Base-by-base conservation (phyloP, 192 early-diverging fungal genomes). In the Lobosporangium transversale region DNA sequence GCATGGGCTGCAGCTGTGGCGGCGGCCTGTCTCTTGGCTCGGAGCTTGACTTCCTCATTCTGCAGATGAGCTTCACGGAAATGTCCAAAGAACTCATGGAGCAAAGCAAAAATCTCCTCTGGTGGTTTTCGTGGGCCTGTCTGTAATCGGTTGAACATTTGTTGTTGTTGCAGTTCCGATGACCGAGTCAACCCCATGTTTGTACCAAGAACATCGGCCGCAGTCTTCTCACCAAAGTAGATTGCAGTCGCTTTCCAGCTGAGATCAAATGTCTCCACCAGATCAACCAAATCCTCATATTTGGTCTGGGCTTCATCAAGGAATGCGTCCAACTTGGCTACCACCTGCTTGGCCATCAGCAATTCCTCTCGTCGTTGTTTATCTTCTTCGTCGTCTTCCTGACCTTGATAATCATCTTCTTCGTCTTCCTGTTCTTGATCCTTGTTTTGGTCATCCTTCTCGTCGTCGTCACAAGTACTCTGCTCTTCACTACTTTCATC, bases 201-300 rank as follows among this genome's bases (percentile, higher is more conserved):
- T 7, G 8, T 40, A 14, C 37, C 37, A 20, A 24, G 8, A 30
- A 33, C 20, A n/a, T 76, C 73, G 3, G 24, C 65, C 3, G 59
- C 64, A 21, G 73, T 62, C 32, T 76, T 76, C 17, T 76, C 73
- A 0, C 73, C 73, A 67, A 76, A 76, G 59, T 76, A 76, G 14
- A 62, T 55, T 3, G 73, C 73, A 12, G 59, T 76, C 24, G 73
- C 26, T 43, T 54, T 59, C 73, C 73, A 76, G 58, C 73, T 76
- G 9, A 43, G 18, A 29, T 76, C 64, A 26, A 76, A 31, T 3
- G 21, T 12, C 30, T 61, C 63, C 17, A 76, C 53, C 30, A 62
- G 45, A 51, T 76, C 73, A 26, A 76, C 73, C 2, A 76, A 18
- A 14, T 62, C 53, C 3, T 76, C 73, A 8, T 56, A 76, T 26